A percentile compares a stretch with the other conserved stretches of the same genome.
phyloP scores from a whole-genome alignment of 768 basidiomycete genomes.

The Ramaria sp. region DNA sequence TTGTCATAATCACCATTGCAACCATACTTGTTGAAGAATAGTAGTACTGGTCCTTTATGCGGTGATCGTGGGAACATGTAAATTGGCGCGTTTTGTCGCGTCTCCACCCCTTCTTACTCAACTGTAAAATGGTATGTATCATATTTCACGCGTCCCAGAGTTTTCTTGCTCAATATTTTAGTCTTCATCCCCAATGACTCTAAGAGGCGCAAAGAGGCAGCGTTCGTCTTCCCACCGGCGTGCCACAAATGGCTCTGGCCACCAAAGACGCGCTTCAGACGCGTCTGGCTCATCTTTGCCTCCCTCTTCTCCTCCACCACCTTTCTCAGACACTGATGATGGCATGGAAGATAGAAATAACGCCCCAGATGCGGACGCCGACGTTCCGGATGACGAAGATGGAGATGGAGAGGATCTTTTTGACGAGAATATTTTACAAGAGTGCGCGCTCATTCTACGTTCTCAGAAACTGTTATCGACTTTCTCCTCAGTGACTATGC shows the following conservation, averaged over 20 bases:
- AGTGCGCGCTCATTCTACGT: conserved; percentile 32
- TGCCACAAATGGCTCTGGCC: conserved; percentile 15
- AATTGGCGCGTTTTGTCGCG: conserved; percentile 4
- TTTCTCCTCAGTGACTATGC: conserved; percentile 62
- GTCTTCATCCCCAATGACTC: conserved; percentile 10
- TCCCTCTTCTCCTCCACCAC: conserved; percentile 73
- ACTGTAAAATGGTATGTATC: background rate
- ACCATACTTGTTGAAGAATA: no score
- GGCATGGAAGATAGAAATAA: conserved; percentile 61
- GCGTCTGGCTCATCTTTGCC: conserved; percentile 57
- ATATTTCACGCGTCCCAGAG: background rate
- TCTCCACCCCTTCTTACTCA: background rate
- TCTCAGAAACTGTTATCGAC: conserved; percentile 7
- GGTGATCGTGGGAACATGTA: background rate
- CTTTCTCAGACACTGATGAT: conserved; percentile 83
- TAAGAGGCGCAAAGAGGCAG: conserved; percentile 8
- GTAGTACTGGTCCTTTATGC: background rate
- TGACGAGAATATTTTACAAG: conserved; percentile 57
- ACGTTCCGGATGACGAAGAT: conserved; percentile 38
- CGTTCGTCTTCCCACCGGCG: conserved; percentile 9
- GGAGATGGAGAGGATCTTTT: conserved; percentile 94
- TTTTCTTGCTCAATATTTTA: background rate
- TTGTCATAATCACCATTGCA: background rate
- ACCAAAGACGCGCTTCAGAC: conserved; percentile 44
- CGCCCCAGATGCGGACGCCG: conserved; percentile 48